Percentiles rank a stretch among this genome's conserved stretches.
Evolutionary conservation across 306 rosid species (phyloP).

Genomic region (Cicer pinnatifidum): DNA sequence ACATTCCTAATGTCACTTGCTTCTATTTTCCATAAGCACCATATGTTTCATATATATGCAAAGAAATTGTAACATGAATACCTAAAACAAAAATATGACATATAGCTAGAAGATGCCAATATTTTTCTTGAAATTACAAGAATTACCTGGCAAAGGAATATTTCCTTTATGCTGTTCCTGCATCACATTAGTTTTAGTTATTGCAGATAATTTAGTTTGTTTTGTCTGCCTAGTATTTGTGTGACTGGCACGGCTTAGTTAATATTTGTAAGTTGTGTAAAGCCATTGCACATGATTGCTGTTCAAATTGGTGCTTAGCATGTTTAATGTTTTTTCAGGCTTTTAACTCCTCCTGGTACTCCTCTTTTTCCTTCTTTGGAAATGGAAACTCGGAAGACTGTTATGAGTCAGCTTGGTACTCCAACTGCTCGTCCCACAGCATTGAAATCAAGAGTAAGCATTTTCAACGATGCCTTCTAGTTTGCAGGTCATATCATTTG

Average conservation of each 20-base stretch:
- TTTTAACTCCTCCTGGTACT: slow-evolving; percentile 94
- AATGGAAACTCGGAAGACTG: slow-evolving; percentile 75
- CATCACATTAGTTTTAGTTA: slow-evolving; percentile 18
- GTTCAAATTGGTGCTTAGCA: slow-evolving; percentile 37
- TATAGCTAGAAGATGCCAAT: neutral
- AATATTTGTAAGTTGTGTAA: slow-evolving; percentile 19
- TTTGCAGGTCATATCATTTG: slow-evolving; percentile 30
- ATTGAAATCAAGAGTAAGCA: slow-evolving; percentile 87
- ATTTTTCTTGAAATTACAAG: neutral
- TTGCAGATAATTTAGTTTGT: slow-evolving; percentile 9
- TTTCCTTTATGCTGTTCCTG: slow-evolving; percentile 13
- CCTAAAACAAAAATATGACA: slow-evolving; percentile 5
- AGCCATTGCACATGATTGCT: slow-evolving; percentile 22
- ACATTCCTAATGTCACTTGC: slow-evolving; percentile 23
- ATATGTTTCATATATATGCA: slow-evolving; percentile 2
- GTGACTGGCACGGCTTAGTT: slow-evolving; percentile 23
- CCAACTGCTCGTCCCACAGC: slow-evolving; percentile 72
- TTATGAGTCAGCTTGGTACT: slow-evolving; percentile 78
- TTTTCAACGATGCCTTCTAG: slow-evolving; percentile 38
- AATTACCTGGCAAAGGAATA: neutral
- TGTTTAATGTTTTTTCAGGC: slow-evolving; percentile 65
- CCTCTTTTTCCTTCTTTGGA: slow-evolving; percentile 98
- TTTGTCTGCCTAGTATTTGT: slow-evolving; percentile 5
- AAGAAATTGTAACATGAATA: neutral
- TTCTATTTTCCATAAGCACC: slow-evolving; percentile 10